Evolutionary conservation across 148 eudicot species (phyloP).

Genomic region (Rhododendron henanense): DNA sequence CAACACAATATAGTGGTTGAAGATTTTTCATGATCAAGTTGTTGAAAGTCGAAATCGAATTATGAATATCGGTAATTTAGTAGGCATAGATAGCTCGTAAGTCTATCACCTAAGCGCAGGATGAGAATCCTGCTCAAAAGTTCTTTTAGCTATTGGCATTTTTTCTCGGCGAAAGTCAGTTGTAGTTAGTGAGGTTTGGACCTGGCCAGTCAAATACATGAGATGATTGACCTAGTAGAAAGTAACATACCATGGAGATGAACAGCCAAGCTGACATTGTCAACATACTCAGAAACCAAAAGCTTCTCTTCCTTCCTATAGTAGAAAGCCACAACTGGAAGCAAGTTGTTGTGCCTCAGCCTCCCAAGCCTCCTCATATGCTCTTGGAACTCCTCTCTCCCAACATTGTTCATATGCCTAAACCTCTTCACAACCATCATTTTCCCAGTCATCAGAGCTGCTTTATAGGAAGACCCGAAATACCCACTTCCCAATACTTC

Average conservation of each 20-base stretch:
- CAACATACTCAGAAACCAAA: slow-evolving; percentile 42
- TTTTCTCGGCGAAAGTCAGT: no score
- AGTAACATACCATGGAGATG: slow-evolving; percentile 62
- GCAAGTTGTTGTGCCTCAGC: slow-evolving; percentile 59
- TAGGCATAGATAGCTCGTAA: neutral
- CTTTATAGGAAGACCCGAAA: slow-evolving; percentile 77
- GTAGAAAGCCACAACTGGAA: slow-evolving; percentile 65
- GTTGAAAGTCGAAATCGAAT: neutral
- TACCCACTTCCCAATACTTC: slow-evolving; percentile 75
- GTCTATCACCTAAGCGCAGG: neutral
- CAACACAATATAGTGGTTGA: neutral
- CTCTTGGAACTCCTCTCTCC: slow-evolving; percentile 74
- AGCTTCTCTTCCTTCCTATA: slow-evolving; percentile 86
- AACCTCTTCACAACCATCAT: slow-evolving; percentile 72
- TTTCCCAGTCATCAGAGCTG: slow-evolving; percentile 38
- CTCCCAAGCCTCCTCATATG: slow-evolving; percentile 81
- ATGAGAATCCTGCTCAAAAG: neutral
- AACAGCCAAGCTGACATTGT: slow-evolving; percentile 63
- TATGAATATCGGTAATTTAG: neutral
- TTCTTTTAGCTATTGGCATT: neutral
- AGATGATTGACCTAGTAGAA: neutral
- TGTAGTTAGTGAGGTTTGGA: no score
- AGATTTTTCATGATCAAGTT: neutral
- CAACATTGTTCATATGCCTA: slow-evolving; percentile 77
- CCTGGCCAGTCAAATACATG: no score